A percentile compares a stretch with the other conserved stretches of the same genome.
These are phyloP conservation scores for Amanita brunnescens DNA, from an alignment of 768 basidiomycete genomes.

Conservation along the genomic window DNA sequence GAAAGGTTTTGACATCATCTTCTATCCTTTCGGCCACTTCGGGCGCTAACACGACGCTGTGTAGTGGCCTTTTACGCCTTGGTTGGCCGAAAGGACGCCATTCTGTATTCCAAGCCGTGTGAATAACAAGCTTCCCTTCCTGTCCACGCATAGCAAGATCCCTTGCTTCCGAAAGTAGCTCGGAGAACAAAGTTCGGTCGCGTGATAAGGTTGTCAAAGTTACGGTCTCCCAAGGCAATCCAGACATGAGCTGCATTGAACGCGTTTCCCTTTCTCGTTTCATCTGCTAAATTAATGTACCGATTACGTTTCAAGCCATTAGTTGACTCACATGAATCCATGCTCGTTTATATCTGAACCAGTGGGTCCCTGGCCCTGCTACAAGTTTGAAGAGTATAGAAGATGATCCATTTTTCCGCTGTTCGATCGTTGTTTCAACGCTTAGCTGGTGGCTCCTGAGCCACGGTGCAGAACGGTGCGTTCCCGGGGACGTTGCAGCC, in stretches of 20 bases:
- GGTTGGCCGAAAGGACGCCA: conserved; percentile 96
- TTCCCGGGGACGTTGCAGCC: conserved; percentile 18
- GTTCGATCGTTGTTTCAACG: conserved; percentile 87
- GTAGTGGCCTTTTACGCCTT: conserved; percentile 73
- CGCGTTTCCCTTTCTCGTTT: conserved; percentile 92
- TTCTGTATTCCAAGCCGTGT: conserved; percentile 94
- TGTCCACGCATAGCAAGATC: conserved; percentile 78
- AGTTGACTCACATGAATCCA: conserved; percentile 81
- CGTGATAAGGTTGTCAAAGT: conserved; percentile 87
- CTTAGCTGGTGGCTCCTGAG: conserved; percentile 85
- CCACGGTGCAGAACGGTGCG: conserved; percentile 32
- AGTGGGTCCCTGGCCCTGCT: conserved; percentile 92
- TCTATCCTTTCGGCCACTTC: conserved; percentile 85
- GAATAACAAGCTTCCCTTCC: conserved; percentile 92
- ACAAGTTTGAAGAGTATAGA: conserved; percentile 89
- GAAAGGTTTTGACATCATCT: conserved; percentile 71
- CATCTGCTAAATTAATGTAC: conserved; percentile 42
- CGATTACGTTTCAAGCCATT: neutral
- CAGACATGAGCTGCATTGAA: conserved; percentile 85
- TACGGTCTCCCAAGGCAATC: conserved; percentile 95
- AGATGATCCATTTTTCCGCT: conserved; percentile 84
- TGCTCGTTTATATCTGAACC: conserved; percentile 79
- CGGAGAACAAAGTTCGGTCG: conserved; percentile 74
- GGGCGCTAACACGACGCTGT: conserved; percentile 80
- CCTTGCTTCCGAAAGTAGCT: conserved; percentile 80